Base-by-base conservation (phyloP, 208 protist species). In the Acanthamoeba rhysodes region DNA sequence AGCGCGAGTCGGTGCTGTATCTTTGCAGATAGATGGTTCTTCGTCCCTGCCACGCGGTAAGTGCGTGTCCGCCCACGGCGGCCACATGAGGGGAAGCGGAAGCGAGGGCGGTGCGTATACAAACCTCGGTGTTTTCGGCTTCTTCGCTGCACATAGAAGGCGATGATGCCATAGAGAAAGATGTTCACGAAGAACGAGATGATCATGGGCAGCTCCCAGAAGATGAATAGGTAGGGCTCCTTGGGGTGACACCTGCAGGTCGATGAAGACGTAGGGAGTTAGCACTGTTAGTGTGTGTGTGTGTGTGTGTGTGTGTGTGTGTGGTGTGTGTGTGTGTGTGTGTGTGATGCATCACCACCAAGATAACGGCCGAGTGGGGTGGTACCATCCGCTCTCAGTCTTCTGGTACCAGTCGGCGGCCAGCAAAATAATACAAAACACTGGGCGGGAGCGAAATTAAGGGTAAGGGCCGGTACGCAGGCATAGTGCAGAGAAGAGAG, bases 121-220 rank as follows among this genome's bases (percentile, higher is more conserved):
- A 20, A 10, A 64, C 57, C 59, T 18, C 29, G 45, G 27, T 48
- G 84, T 22, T 55, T 62, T 74, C 85, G 55, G 24, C 85, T 92
- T 57, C 85, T 41, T 34, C 53, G 53, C 18, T 92, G 85, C 34
- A 92, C 64, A 50, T 76, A 92, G 14, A 92, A 74, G 85, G 64
- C 55, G 48, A 92, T 92, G 24, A 92, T 34, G 34, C 59, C 85
- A 74, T 92, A 92, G 64, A 92, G 85, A 29, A 92, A 12, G 34
- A 74, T 55, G 59, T 92, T 92, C 7, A 68, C 55, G n/a, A 92
- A 68, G 41, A 92, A 92, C 7, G 64, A 68, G 14, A 92, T 34
- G 41, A 92, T 68, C 85, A 92, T 92, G 2, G 85, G 85, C 0
- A 92, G 64, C 85, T 92, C 85, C 85, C 85, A 92, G 64, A 92